Evolutionary conservation across 257 asterid genomes (phyloP).

Genomic region (Gentiana straminea): DNA sequence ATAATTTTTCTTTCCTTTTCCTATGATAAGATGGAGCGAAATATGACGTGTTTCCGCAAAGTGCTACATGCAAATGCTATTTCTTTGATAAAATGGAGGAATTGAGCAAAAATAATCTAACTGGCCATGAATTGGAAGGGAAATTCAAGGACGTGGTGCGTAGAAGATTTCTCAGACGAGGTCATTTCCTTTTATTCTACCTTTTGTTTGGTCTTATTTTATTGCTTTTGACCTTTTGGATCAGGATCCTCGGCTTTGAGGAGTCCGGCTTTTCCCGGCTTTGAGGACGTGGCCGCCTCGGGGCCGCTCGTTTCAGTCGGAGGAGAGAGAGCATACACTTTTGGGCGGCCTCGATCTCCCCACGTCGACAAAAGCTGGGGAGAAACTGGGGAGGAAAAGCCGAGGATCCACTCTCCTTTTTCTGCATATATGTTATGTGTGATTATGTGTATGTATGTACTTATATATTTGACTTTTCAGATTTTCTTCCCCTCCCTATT

Average conservation of each 20-base stretch:
- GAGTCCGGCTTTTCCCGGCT: too few relatives aligned
- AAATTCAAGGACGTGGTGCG: constrained; percentile 57
- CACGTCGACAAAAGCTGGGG: too few relatives aligned
- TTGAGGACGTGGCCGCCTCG: too few relatives aligned
- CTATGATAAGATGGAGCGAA: constrained; percentile 47
- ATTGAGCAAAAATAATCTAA: constrained; percentile 21
- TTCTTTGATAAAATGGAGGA: constrained; percentile 71
- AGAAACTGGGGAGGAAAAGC: too few relatives aligned
- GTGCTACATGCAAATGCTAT: constrained; percentile 77
- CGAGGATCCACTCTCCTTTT: too few relatives aligned
- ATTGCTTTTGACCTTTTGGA: background rate
- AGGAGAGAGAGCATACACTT: too few relatives aligned
- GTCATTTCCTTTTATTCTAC: constrained; percentile 13
- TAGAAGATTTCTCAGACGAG: constrained; percentile 91
- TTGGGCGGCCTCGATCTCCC: too few relatives aligned
- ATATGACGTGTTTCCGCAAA: constrained; percentile 64
- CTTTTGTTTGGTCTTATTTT: constrained; percentile 5
- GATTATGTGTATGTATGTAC: too few relatives aligned
- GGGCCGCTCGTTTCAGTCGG: too few relatives aligned
- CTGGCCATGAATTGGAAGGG: constrained; percentile 22
- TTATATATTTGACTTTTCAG: too few relatives aligned
- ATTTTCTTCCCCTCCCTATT: constrained; percentile 6
- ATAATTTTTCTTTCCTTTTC: background rate
- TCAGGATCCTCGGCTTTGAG: too few relatives aligned
- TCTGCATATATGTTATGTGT: background rate